Evolutionary conservation across 2,329 filamentous ascomycete genomes (phyloP).

Genomic region (Cercospora berteroae): DNA sequence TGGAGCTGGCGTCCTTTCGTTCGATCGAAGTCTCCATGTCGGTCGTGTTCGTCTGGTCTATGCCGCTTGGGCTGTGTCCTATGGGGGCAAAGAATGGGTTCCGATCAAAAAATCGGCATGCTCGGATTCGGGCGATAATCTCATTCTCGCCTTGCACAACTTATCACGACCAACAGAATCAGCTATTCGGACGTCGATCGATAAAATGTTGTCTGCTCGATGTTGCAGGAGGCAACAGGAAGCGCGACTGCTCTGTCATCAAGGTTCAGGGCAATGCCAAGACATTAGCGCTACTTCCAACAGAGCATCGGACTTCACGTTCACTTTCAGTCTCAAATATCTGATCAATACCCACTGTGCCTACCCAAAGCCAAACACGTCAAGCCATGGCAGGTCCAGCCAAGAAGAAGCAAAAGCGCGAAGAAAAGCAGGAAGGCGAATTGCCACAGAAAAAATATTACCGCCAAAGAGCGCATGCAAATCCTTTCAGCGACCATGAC

Average conservation of each 20-base stretch:
- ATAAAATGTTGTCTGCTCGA: background rate
- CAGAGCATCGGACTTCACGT: background rate
- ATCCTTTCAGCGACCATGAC: slow-evolving; percentile 93
- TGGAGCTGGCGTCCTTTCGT: background rate
- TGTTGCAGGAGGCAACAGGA: background rate
- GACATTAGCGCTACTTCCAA: background rate
- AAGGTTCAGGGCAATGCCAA: background rate
- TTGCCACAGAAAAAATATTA: slow-evolving; percentile 95
- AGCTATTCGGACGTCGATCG: background rate
- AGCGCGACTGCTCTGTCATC: background rate
- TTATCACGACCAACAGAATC: background rate
- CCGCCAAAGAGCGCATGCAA: slow-evolving; percentile 92
- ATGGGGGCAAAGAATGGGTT: background rate
- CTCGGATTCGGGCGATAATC: background rate
- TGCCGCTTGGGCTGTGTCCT: background rate
- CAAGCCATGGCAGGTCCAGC: slow-evolving; percentile 39
- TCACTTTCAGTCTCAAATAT: background rate
- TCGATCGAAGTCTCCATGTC: background rate
- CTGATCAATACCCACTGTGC: background rate
- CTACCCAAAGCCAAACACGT: background rate
- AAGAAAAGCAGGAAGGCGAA: slow-evolving; percentile 49
- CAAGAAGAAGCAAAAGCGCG: slow-evolving; percentile 47
- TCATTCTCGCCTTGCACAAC: background rate
- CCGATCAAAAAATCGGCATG: background rate
- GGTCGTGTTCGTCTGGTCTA: background rate